Evolutionary conservation across 306 rosid species (phyloP), one percentile per base, ranked within the genome.

Genomic region (Pterocarpus macrocarpus): DNA sequence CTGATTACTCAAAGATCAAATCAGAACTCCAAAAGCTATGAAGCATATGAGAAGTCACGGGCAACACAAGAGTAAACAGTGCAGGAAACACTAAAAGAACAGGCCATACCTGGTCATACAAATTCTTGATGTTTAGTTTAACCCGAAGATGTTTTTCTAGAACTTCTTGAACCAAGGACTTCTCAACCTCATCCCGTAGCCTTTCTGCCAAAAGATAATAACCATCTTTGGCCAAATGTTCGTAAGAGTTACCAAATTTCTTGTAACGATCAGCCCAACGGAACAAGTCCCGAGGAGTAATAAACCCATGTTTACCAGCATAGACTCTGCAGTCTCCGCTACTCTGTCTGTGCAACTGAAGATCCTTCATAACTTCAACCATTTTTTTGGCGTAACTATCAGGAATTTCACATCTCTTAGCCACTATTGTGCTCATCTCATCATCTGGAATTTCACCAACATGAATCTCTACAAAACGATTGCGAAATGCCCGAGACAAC

Each of bases 141-240:
- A 85, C 92, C 57, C 68, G 83, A 33, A 93, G 86, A 68, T 86
- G 85, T 67, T 83, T 88, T 76, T 86, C 92, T 64, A 93, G 77
- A 75, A 91, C 92, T 59, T 85, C 87, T 71, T 63, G 90, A 73
- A 95, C 94, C 55, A 89, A 84, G 65, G 70, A 82, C 85, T 90
- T 93, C 80, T 95, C 99, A 57, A 59, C 89, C 77, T 72, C 92
- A 80, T 90, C 83, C 5, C 95, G 89, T 47, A 93, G 89, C 86
- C 97, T 86, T 86, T 93, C 99, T 59, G 98, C 98, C 90, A 95
- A 83, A 76, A 95, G 97, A 95, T 87, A 93, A 86, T 91, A 95
- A 33, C 99, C 99, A 82, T 95, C 99, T 82, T 84, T 89, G 69
- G 97, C 97, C 87, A 95, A 85, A 83, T 93, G 96, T 74, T 90